phyloP scores from a whole-genome alignment of 129 eudicot species.

The Logfia minima region DNA sequence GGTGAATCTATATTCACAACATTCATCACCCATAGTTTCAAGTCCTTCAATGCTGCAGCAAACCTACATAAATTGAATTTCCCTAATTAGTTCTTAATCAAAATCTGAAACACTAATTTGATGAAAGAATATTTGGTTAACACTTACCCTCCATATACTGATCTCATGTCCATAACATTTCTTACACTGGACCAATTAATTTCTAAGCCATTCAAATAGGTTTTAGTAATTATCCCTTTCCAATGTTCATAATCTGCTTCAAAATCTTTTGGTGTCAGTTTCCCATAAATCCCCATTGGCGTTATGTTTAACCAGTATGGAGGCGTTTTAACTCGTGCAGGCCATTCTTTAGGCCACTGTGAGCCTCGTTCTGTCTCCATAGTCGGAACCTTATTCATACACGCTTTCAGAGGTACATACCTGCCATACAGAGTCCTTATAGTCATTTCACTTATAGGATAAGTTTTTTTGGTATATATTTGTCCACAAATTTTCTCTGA shows the following conservation, averaged over 20 bases:
- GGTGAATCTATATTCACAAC: conserved; percentile 76
- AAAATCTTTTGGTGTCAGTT: conserved; percentile 71
- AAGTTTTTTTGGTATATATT: neutral
- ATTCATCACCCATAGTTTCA: conserved; percentile 79
- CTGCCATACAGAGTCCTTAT: conserved; percentile 33
- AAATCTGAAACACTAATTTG: neutral
- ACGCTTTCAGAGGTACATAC: conserved; percentile 70
- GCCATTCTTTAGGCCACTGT: conserved; percentile 83
- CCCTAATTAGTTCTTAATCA: neutral
- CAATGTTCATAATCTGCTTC: conserved; percentile 61
- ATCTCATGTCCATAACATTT: conserved; percentile 92
- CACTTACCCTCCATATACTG: conserved; percentile 83
- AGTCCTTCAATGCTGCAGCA: conserved; percentile 75
- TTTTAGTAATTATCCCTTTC: conserved; percentile 49
- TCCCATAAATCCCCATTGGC: conserved; percentile 61
- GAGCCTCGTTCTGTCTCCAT: conserved; percentile 57
- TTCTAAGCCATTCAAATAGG: conserved; percentile 54
- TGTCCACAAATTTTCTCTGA: neutral
- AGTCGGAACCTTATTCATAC: conserved; percentile 65
- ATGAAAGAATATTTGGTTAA: conserved; percentile 10
- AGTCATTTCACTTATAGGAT: neutral
- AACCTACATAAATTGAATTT: conserved; percentile 40
- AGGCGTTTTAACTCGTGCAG: conserved; percentile 44
- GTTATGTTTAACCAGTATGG: conserved; percentile 70
- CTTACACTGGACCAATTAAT: conserved; percentile 72